Evolutionary conservation across 345 rosid species (phyloP).

Genomic region (Corymbia maculata): DNA sequence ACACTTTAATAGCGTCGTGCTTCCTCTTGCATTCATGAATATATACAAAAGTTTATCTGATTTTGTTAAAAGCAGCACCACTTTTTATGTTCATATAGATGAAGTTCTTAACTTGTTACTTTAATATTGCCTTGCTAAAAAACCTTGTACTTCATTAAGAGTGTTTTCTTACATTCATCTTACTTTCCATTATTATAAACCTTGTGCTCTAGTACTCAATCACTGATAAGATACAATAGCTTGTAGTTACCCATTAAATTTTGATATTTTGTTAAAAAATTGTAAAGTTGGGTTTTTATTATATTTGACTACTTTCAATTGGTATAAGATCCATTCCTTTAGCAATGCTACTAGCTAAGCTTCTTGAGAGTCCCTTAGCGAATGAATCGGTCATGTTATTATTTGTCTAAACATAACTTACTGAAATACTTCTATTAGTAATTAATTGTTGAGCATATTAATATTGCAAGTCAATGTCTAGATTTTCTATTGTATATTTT

Average conservation of each 20-base stretch:
- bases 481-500: not conserved
- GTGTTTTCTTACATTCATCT: not conserved
- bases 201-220: not conserved
- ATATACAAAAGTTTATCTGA: not conserved
- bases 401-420: not conserved
- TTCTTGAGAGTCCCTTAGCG: not conserved
- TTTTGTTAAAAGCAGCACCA: not conserved
- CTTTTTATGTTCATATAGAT: not conserved
- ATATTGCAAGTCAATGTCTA: not conserved
- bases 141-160: no score
- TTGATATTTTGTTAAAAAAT: not conserved
- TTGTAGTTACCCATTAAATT: not conserved
- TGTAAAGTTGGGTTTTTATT: not conserved
- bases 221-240: not conserved
- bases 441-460: no score
- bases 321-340: not conserved
- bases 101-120: no score
- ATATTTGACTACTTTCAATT: not conserved
- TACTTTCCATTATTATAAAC: not conserved
- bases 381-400: accelerated
- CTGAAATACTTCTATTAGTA: accelerated
- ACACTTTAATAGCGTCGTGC: accelerated
- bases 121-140: not conserved
- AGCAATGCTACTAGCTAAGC: not conserved
- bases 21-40: not conserved